phyloP scores from a whole-genome alignment of 257 asterid species.

The Thymus quinquecostatus region DNA sequence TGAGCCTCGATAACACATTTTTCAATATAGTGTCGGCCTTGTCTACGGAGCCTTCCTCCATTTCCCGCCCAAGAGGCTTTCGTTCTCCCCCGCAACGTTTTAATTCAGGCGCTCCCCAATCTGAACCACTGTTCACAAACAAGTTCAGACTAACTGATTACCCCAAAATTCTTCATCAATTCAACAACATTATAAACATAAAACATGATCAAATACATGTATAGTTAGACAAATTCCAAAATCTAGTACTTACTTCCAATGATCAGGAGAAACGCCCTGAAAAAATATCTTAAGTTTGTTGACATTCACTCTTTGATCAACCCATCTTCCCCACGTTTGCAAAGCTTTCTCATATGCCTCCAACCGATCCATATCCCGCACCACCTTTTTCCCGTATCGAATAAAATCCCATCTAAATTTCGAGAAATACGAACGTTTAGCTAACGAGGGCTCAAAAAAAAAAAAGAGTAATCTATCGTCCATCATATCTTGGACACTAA shows the following conservation, averaged over 20 bases:
- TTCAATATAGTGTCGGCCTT: conserved; percentile 38
- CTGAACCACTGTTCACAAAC: conserved; percentile 15
- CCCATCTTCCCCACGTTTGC: conserved; percentile 49
- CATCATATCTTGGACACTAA: no score
- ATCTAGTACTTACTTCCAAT: conserved; percentile 41
- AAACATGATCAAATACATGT: no score
- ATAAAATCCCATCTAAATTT: conserved; percentile 49
- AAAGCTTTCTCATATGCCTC: conserved; percentile 45
- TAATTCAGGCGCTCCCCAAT: conserved; percentile 28
- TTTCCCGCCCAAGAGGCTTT: not conserved
- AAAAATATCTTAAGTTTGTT: conserved; percentile 37
- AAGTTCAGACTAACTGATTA: not conserved
- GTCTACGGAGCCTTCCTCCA: not conserved
- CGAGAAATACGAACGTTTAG: no score
- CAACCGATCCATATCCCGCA: conserved; percentile 39
- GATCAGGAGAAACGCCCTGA: conserved; percentile 58
- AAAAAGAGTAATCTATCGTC: no score
- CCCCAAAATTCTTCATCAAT: no score
- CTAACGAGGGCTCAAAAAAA: not conserved
- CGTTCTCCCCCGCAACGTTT: conserved; percentile 27
- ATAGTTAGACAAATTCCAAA: no score
- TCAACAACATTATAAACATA: no score
- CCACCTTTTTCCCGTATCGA: conserved; percentile 30
- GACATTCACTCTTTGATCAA: conserved; percentile 33
- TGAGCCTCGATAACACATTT: conserved; percentile 24